phyloP scores from a whole-genome alignment of 306 rosid genomes.

The Malus sieversii region DNA sequence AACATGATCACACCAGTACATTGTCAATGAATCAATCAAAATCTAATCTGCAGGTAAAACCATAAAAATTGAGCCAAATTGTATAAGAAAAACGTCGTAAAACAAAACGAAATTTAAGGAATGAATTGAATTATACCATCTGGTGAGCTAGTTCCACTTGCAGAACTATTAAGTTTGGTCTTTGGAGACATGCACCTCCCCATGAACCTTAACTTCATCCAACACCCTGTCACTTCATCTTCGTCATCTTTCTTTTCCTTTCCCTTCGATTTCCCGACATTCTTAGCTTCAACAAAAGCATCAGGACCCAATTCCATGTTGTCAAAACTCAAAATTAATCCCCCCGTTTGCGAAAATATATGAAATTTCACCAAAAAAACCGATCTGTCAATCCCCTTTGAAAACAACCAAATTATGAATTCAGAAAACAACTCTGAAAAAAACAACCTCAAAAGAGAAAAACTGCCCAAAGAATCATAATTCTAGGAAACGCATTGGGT shows the following conservation, averaged over 20 bases:
- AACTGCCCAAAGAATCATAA: conserved; percentile 8
- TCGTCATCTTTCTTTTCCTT: conserved; percentile 21
- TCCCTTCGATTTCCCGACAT: conserved; percentile 19
- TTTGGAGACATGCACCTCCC: conserved; percentile 36
- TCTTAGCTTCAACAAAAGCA: conserved; percentile 11
- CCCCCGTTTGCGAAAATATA: neutral
- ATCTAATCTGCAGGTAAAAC: neutral
- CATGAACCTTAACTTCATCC: conserved; percentile 30
- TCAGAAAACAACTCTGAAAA: neutral
- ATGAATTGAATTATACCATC: conserved; percentile 19
- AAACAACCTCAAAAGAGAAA: neutral
- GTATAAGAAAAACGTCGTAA: neutral
- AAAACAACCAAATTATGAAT: conserved; percentile 2
- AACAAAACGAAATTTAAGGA: neutral
- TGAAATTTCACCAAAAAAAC: conserved; percentile 14
- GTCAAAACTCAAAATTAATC: conserved; percentile 12
- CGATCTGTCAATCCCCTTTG: conserved; percentile 1
- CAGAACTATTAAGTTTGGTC: conserved; percentile 20
- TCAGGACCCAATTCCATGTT: conserved; percentile 30
- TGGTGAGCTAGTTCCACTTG: conserved; percentile 4
- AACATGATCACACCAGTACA: neutral
- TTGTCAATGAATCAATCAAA: neutral
- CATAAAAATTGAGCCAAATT: neutral
- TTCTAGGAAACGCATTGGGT: conserved; percentile 1
- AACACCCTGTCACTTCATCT: conserved; percentile 22